Evolutionary conservation across 768 basidiomycete species (phyloP).

Genomic region (Pleurotus cornucopiae): DNA sequence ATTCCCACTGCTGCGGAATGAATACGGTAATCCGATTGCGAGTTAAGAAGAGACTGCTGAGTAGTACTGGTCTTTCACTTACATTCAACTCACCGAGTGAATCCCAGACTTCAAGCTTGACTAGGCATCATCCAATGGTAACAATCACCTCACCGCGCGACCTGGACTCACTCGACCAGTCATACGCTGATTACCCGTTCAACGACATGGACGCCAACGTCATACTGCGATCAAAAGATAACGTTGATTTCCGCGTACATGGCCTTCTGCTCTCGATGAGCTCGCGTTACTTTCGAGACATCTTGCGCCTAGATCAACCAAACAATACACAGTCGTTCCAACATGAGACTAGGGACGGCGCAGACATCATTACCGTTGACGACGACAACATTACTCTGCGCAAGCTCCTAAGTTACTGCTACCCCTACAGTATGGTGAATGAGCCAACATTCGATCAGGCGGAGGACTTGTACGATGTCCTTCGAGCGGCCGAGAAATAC

Average conservation of each 20-base stretch:
- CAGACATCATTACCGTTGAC: slow-evolving; percentile 42
- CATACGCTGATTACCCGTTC: slow-evolving; percentile 31
- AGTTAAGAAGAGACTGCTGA: too few relatives aligned
- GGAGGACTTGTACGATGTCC: slow-evolving; percentile 35
- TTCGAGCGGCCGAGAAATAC: slow-evolving; percentile 45
- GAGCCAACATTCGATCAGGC: slow-evolving; percentile 28
- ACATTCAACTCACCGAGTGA: too few relatives aligned
- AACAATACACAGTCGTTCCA: slow-evolving; percentile 25
- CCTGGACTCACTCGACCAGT: too few relatives aligned
- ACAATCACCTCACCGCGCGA: too few relatives aligned
- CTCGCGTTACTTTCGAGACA: slow-evolving; percentile 53
- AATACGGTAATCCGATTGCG: too few relatives aligned
- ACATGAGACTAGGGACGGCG: slow-evolving; percentile 25
- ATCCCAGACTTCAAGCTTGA: too few relatives aligned
- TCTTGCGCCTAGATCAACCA: slow-evolving; percentile 43
- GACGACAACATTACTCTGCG: slow-evolving; percentile 38
- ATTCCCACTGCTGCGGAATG: too few relatives aligned
- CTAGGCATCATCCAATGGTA: too few relatives aligned
- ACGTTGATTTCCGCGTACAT: slow-evolving; percentile 49
- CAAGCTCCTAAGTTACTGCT: slow-evolving; percentile 41
- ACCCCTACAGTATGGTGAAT: slow-evolving; percentile 36
- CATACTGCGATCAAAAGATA: slow-evolving; percentile 51
- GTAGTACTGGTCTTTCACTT: too few relatives aligned
- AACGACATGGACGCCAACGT: slow-evolving; percentile 47
- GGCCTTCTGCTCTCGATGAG: slow-evolving; percentile 49